Evolutionary conservation across 345 rosid species (phyloP).

Genomic region (Pelargonium nanum): DNA sequence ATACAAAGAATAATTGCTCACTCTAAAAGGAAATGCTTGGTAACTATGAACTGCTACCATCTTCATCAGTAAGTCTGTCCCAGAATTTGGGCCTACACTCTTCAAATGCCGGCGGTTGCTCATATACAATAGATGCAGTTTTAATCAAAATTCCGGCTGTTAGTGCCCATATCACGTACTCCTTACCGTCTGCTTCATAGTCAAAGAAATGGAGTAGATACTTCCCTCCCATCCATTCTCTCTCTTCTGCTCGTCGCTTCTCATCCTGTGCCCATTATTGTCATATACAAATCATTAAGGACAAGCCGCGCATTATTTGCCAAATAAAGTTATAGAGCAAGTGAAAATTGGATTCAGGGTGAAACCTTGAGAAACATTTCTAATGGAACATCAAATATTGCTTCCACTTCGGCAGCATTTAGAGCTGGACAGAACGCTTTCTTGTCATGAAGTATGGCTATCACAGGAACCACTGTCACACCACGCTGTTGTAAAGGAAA

Average conservation of each 20-base stretch:
- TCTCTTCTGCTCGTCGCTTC: slow-evolving; percentile 43
- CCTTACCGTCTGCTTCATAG: slow-evolving; percentile 23
- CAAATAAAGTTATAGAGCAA: neutral
- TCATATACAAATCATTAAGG: neutral
- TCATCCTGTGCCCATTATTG: slow-evolving; percentile 25
- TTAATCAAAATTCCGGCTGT: slow-evolving; percentile 54
- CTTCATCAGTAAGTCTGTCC: slow-evolving; percentile 6
- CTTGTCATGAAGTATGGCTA: slow-evolving; percentile 36
- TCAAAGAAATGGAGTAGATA: slow-evolving; percentile 53
- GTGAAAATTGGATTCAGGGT: neutral
- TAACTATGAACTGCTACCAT: neutral
- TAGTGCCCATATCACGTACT: slow-evolving; percentile 45
- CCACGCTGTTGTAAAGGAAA: slow-evolving; percentile 31
- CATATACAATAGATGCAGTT: slow-evolving; percentile 43
- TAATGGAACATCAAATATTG: slow-evolving; percentile 52
- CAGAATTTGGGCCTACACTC: slow-evolving; percentile 51
- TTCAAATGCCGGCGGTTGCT: slow-evolving; percentile 35
- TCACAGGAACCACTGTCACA: slow-evolving; percentile 45
- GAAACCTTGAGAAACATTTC: slow-evolving; percentile 72
- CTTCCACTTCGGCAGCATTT: slow-evolving; percentile 50
- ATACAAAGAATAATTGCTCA: neutral
- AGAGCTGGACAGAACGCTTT: slow-evolving; percentile 35
- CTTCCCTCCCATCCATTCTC: slow-evolving; percentile 35
- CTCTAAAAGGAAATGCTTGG: neutral
- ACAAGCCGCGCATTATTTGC: neutral